These are phyloP conservation scores for Lineolata rhizophorae DNA, from an alignment of 495 filamentous ascomycete species.

Conservation along the genomic window DNA sequence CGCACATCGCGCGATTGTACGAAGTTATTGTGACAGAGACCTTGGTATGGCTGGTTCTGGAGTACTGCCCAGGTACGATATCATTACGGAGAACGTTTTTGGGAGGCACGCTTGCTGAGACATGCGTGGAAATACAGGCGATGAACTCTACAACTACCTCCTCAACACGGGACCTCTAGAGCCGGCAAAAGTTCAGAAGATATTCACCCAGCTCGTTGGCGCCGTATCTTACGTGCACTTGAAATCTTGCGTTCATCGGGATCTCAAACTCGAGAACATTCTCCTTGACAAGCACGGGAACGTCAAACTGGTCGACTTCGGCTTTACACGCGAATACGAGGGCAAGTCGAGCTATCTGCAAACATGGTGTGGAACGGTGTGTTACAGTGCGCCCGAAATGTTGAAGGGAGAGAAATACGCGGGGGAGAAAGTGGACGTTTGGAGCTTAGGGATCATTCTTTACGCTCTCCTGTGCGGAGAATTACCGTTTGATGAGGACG, in stretches of 20 bases:
- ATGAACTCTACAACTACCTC: slow-evolving; percentile 93
- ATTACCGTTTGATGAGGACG: slow-evolving; percentile 90
- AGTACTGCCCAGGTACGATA: slow-evolving; percentile 78
- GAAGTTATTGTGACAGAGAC: slow-evolving; percentile 93
- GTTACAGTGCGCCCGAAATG: slow-evolving; percentile 97
- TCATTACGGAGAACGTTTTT: slow-evolving; percentile 1
- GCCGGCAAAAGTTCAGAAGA: slow-evolving; percentile 77
- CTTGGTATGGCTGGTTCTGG: slow-evolving; percentile 86
- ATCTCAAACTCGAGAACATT: slow-evolving; percentile 94
- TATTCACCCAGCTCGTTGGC: slow-evolving; percentile 88
- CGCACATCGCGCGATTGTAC: slow-evolving; percentile 90
- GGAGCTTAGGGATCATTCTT: slow-evolving; percentile 91
- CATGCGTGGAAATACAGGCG: slow-evolving; percentile 31
- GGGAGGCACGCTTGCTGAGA: neutral
- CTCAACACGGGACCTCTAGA: slow-evolving; percentile 66
- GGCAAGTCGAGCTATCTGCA: slow-evolving; percentile 87
- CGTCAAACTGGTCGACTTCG: slow-evolving; percentile 97
- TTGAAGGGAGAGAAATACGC: slow-evolving; percentile 95
- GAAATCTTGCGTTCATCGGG: slow-evolving; percentile 88
- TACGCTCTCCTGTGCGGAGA: slow-evolving; percentile 85
- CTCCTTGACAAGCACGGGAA: slow-evolving; percentile 92
- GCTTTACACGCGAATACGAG: slow-evolving; percentile 93
- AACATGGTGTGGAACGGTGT: slow-evolving; percentile 94
- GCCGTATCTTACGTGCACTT: slow-evolving; percentile 91
- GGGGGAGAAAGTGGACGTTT: slow-evolving; percentile 92